Evolutionary conservation across 176 grass and related monocot genomes (phyloP).

Genomic region (Oryza rufipogon): DNA sequence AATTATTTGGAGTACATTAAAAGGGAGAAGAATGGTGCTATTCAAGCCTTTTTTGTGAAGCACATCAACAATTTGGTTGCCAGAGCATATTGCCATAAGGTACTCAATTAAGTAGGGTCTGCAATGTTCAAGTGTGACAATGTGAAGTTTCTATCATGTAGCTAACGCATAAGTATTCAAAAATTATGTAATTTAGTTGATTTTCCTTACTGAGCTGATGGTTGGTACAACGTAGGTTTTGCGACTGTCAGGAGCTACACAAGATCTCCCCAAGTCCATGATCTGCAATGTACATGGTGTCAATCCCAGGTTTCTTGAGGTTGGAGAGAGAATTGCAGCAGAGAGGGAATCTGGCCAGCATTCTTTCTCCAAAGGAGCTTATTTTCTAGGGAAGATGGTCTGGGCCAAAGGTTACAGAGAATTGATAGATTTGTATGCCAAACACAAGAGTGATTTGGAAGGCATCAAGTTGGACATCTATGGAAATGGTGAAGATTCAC

Average conservation of each 20-base stretch:
- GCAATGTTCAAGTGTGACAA: neutral
- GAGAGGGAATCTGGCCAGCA: conserved; percentile 52
- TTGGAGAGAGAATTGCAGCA: conserved; percentile 78
- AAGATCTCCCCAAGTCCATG: conserved; percentile 88
- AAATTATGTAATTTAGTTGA: neutral
- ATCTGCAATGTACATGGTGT: conserved; percentile 97
- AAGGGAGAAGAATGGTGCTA: conserved; percentile 85
- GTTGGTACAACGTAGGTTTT: conserved; percentile 56
- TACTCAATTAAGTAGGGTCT: conserved; percentile 29
- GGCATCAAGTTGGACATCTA: conserved; percentile 86
- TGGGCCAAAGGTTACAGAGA: conserved; percentile 98
- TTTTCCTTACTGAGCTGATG: conserved; percentile 18
- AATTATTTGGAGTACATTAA: conserved; percentile 98
- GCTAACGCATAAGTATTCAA: neutral
- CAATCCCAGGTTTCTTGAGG: conserved; percentile 83
- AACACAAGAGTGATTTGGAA: conserved; percentile 78
- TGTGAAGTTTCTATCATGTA: neutral
- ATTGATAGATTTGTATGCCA: conserved; percentile 72
- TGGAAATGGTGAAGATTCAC: conserved; percentile 86
- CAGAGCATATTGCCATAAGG: conserved; percentile 89
- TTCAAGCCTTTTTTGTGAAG: conserved; percentile 93
- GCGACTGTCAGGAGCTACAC: conserved; percentile 85
- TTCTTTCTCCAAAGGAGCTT: conserved; percentile 88
- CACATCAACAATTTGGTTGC: conserved; percentile 88
- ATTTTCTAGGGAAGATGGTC: conserved; percentile 98